A percentile compares a stretch with the other conserved stretches of the same genome.
Evolutionary conservation across 495 filamentous ascomycete genomes (phyloP).

Genomic region (Annulohypoxylon maeteangense): DNA sequence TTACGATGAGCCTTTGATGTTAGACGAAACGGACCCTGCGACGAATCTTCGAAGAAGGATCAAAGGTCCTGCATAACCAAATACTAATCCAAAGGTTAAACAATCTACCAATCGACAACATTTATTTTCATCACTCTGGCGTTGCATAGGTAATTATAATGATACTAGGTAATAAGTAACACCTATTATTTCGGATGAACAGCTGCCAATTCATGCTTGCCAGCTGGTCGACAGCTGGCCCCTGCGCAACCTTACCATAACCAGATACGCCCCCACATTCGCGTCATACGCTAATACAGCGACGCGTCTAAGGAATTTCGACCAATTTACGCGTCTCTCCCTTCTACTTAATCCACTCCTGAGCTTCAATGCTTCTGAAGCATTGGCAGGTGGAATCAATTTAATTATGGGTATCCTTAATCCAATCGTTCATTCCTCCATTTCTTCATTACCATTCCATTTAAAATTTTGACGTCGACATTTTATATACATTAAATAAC

Average conservation of each 20-base stretch:
- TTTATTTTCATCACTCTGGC: neutral
- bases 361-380: neutral
- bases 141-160: neutral
- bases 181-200: neutral
- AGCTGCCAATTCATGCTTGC: conserved; percentile 5
- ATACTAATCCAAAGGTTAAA: conserved; percentile 4
- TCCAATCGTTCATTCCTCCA: neutral
- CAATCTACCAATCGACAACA: neutral
- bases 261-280: conserved; percentile 28
- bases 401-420: neutral
- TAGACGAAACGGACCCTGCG: conserved; percentile 32
- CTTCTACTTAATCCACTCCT: neutral
- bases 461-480: neutral
- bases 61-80: conserved; percentile 30
- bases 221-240: conserved; percentile 11
- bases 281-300: conserved; percentile 29
- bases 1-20: conserved; percentile 52
- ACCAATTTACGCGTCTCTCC: conserved; percentile 43
- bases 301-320: conserved; percentile 35
- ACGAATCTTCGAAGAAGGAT: conserved; percentile 48
- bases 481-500: neutral
- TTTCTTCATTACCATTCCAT: neutral
- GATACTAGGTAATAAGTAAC: too few relatives aligned
- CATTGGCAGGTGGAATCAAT: neutral
- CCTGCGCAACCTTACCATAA: neutral